phyloP scores from a whole-genome alignment of 192 early-diverging fungal species.

The Chytriomyces confervae region DNA sequence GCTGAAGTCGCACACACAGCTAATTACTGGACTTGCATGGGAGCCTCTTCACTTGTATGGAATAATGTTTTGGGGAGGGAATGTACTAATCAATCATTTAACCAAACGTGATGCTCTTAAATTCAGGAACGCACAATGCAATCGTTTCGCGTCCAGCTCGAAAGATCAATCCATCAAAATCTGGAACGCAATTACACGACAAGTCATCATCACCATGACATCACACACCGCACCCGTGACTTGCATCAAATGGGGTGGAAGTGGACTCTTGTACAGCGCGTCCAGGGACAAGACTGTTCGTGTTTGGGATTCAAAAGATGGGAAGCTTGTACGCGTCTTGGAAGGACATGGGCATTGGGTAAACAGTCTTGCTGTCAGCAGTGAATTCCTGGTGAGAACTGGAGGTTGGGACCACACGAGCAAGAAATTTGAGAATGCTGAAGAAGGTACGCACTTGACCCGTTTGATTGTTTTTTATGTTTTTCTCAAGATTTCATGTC shows the following conservation, averaged over 20 bases:
- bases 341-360: constrained; percentile 98
- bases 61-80: not conserved
- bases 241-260: constrained; percentile 95
- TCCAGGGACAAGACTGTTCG: constrained; percentile 96
- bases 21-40: constrained; percentile 91
- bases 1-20: constrained; percentile 87
- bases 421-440: constrained; percentile 58
- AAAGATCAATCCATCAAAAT: constrained; percentile 92
- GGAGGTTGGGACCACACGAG: constrained; percentile 90
- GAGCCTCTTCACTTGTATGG: constrained; percentile 88
- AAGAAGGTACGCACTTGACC: constrained; percentile 61
- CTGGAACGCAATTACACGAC: constrained; percentile 86
- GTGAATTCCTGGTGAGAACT: constrained; percentile 88
- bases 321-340: constrained; percentile 82
- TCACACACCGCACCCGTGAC: constrained; percentile 94
- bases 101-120: not conserved
- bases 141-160: constrained; percentile 88
- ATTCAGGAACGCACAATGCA: constrained; percentile 73
- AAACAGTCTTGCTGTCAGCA: constrained; percentile 89
- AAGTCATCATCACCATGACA: constrained; percentile 75
- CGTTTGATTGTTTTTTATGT: not conserved
- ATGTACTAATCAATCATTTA: not conserved
- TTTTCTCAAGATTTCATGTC: not conserved
- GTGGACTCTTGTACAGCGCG: constrained; percentile 89
- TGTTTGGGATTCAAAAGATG: constrained; percentile 82